Evolutionary conservation across 1,284 basidiomycete species (phyloP), one percentile per base, ranked within the genome.

Genomic region (Hemileia vastatrix): DNA sequence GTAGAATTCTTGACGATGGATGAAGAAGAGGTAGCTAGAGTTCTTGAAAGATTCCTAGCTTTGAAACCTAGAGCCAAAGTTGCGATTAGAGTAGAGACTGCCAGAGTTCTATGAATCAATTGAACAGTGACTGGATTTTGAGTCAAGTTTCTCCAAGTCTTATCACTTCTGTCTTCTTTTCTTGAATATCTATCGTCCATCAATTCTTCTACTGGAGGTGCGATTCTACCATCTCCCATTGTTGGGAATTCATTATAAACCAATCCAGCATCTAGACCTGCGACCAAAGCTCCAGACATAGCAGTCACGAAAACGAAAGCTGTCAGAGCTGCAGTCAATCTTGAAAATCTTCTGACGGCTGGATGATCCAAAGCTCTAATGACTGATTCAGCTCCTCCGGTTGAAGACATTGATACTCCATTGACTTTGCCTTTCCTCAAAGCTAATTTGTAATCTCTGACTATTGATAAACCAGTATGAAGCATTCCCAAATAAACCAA

Each of bases 231-330:
- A 6, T 73, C 68, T 18, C 73, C 73, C 73, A 75, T 75, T 13
- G 69, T 71, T 11, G 73, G 73, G 56, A 73, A 75, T 59, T 75
- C 73, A 63, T 71, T 74, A 63, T 75, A 75, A 36, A 75, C 67
- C 61, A 75, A 56, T 1, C 73, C 73, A 0, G 73, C 73, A 52
- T 75, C 73, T 6, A 75, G 53, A 0, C 73, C 73, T 1, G 73
- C 73, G 1, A 75, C 73, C 47, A 75, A 65, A 2, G 73, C 73
- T 27, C 73, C 73, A 11, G 68, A 70, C 68, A 75, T 72, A 43
- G 71, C 71, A 4, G 73, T 75, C 6, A 68, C 64, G 52, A 71
- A 75, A 3, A 72, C 71, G 19, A 75, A 45, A 1, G 54, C 67
- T 0, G 68, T 64, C 13, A 75, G 64, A 24, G 19, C 27, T 1